Percentiles rank a stretch among this genome's conserved stretches.
phyloP scores from a whole-genome alignment of 2,329 filamentous ascomycete genomes.

The Sarocladiaceae sp. region DNA sequence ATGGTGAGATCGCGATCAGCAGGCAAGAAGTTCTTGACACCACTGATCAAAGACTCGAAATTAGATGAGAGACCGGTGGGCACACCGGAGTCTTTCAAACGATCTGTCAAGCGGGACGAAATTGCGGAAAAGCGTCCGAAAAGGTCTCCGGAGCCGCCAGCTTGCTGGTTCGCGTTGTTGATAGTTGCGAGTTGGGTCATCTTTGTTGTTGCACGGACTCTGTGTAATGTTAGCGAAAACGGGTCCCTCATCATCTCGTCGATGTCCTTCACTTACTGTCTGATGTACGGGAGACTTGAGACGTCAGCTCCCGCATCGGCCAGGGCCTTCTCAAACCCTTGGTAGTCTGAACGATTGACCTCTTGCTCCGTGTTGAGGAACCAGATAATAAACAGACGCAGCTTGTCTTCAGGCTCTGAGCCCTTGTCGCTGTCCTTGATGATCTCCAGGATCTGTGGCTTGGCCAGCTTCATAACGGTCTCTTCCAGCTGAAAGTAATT shows the following conservation, averaged over 20 bases:
- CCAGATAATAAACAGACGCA: conserved; percentile 95
- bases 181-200: conserved; percentile 98
- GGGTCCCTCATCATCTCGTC: not conserved
- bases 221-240: conserved; percentile 21
- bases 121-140: conserved; percentile 93
- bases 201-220: conserved; percentile 88
- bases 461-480: conserved; percentile 85
- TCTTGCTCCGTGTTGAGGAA: conserved; percentile 91
- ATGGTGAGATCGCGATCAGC: conserved; percentile 92
- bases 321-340: conserved; percentile 80
- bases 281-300: conserved; percentile 77
- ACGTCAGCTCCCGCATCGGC: conserved; percentile 71
- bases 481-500: conserved; percentile 96
- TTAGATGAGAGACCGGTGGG: conserved; percentile 67
- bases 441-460: conserved; percentile 81
- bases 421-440: conserved; percentile 81
- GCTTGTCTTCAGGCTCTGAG: conserved; percentile 79
- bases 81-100: conserved; percentile 84
- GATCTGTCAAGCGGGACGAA: conserved; percentile 86
- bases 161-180: conserved; percentile 64
- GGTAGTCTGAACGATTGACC: conserved; percentile 75
- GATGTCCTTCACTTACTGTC: conserved; percentile 56
- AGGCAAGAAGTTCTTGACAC: conserved; percentile 97
- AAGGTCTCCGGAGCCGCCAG: conserved; percentile 61
- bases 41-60: conserved; percentile 89